Evolutionary conservation across 441 rosid species (phyloP).

Genomic region (Raphanus hybrid): DNA sequence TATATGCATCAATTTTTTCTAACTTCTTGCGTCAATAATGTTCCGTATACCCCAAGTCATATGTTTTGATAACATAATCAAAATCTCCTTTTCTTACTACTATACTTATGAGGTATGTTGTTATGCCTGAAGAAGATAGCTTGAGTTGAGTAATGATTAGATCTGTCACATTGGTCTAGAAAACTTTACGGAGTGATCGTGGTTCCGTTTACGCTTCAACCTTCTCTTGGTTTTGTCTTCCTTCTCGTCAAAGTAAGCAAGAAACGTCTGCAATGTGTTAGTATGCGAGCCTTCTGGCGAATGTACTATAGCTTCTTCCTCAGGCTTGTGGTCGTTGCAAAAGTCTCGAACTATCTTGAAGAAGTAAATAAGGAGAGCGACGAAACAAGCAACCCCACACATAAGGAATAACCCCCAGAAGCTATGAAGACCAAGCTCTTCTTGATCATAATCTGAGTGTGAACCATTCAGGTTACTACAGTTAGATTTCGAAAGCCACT

Average conservation of each 20-base stretch:
- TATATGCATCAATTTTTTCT: neutral
- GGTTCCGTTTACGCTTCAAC: constrained; percentile 66
- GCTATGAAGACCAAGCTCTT: constrained; percentile 71
- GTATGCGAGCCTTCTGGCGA: constrained; percentile 49
- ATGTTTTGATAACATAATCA: constrained; percentile 7
- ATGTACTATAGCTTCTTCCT: constrained; percentile 40
- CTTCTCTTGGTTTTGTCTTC: constrained; percentile 52
- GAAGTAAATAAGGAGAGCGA: constrained; percentile 72
- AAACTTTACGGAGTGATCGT: constrained; percentile 36
- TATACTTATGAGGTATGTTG: constrained; percentile 30
- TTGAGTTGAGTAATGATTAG: constrained; percentile 9
- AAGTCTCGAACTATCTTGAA: constrained; percentile 58
- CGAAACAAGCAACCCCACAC: constrained; percentile 67
- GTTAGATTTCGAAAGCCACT: constrained; percentile 65
- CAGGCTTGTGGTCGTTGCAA: constrained; percentile 40
- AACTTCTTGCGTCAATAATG: neutral
- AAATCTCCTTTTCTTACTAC: constrained; percentile 27
- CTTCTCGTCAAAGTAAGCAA: constrained; percentile 72
- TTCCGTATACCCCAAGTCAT: neutral
- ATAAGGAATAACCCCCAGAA: constrained; percentile 83
- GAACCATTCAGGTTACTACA: constrained; percentile 52
- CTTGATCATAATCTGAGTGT: constrained; percentile 46
- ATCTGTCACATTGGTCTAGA: constrained; percentile 21
- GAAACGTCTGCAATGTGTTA: constrained; percentile 57
- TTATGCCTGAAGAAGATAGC: constrained; percentile 4